Conservation (phyloP, 306 rosid genomes). For the Cucumis hystrix region DNA sequence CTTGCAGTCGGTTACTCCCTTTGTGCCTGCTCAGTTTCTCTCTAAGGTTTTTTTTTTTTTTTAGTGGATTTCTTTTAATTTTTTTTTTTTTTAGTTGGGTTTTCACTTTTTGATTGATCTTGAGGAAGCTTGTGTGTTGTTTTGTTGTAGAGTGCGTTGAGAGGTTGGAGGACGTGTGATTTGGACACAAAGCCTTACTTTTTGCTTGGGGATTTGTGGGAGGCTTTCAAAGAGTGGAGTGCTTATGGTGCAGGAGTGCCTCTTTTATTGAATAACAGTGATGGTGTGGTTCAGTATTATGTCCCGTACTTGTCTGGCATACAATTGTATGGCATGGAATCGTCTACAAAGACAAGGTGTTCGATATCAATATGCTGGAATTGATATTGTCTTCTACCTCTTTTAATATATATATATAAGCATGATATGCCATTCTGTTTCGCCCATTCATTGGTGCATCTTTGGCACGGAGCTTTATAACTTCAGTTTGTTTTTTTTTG, state of each 20-base stretch:
- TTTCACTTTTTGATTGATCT: not conserved
- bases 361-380: not conserved
- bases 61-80: not conserved
- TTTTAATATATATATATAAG: not conserved
- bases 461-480: not conserved
- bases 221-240: conserved; percentile 36
- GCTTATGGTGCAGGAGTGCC: conserved; percentile 52
- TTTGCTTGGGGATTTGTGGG: conserved; percentile 45
- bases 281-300: conserved; percentile 27
- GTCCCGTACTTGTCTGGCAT: conserved; percentile 45
- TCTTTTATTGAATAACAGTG: conserved; percentile 16
- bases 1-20: conserved; percentile 57
- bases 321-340: conserved; percentile 23
- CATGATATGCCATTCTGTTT: too few relatives aligned
- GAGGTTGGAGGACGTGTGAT: conserved; percentile 14
- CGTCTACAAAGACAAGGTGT: not conserved
- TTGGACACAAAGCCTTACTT: conserved; percentile 15
- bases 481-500: not conserved
- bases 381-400: not conserved
- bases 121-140: not conserved
- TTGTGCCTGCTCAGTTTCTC: conserved; percentile 44
- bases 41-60: conserved; percentile 34
- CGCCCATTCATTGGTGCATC: not conserved
- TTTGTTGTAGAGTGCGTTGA: conserved; percentile 12
- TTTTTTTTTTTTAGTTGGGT: not conserved